Conservation (phyloP, 495 filamentous ascomycete genomes). For the Hypoxylon perforatum region DNA sequence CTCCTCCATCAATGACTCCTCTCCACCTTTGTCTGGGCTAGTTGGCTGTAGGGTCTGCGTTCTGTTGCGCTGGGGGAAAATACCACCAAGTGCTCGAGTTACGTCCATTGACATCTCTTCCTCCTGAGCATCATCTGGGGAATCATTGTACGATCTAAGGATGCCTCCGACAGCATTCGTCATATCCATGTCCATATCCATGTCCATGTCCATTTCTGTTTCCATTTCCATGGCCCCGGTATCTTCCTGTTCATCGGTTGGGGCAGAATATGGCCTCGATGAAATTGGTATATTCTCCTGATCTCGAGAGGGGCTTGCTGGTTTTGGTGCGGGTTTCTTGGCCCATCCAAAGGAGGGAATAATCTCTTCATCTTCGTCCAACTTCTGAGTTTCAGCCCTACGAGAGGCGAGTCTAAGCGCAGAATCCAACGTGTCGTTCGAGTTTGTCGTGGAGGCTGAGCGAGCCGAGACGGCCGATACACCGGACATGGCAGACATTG, state of each 20-base stretch:
- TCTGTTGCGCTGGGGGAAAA: slow-evolving; percentile 64
- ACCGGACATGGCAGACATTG: slow-evolving; percentile 68
- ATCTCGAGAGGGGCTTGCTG: slow-evolving; percentile 18
- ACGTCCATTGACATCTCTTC: slow-evolving; percentile 89
- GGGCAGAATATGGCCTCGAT: neutral
- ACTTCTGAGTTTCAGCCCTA: slow-evolving; percentile 74
- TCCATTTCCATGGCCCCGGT: slow-evolving; percentile 51
- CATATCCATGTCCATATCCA: slow-evolving; percentile 65
- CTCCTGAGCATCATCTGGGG: slow-evolving; percentile 43
- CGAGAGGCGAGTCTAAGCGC: slow-evolving; percentile 79
- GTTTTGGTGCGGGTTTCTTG: slow-evolving; percentile 44
- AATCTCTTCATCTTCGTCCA: slow-evolving; percentile 83
- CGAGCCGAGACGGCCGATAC: slow-evolving; percentile 66
- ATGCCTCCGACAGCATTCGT: slow-evolving; percentile 68
- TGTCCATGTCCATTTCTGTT: slow-evolving; percentile 60
- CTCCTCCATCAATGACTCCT: slow-evolving; percentile 57
- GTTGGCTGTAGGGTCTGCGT: slow-evolving; percentile 38
- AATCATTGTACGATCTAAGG: slow-evolving; percentile 49
- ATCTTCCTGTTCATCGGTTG: slow-evolving; percentile 40
- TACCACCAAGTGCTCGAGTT: slow-evolving; percentile 83
- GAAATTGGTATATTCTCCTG: slow-evolving; percentile 17
- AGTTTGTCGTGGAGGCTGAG: slow-evolving; percentile 63
- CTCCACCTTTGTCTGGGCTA: slow-evolving; percentile 37
- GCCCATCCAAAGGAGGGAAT: slow-evolving; percentile 71
- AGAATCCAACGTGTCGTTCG: slow-evolving; percentile 76